Evolutionary conservation across 768 basidiomycete species (phyloP).

Genomic region (Krasilnikovozyma curviuscula): DNA sequence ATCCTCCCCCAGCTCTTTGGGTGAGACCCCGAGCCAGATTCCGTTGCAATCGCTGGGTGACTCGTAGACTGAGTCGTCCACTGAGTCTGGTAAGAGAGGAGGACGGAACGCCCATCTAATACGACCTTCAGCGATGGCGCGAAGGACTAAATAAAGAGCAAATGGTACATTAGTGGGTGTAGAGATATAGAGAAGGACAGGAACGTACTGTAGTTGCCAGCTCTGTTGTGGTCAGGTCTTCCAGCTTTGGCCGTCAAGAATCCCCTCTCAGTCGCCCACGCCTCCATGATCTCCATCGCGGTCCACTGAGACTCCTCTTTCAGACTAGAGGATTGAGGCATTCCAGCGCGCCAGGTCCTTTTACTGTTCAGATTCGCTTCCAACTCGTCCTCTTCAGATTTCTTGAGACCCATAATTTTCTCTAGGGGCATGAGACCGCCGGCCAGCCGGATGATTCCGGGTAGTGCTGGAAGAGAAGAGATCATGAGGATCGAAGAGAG

Average conservation of each 20-base stretch:
- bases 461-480: conserved; percentile 49
- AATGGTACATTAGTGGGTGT: background rate
- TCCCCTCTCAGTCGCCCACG: conserved; percentile 55
- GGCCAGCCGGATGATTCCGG: conserved; percentile 47
- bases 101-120: conserved; percentile 62
- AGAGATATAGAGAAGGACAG: background rate
- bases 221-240: conserved; percentile 66
- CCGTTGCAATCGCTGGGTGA: background rate
- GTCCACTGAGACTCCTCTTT: conserved; percentile 43
- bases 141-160: conserved; percentile 38
- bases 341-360: conserved; percentile 53
- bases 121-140: conserved; percentile 60
- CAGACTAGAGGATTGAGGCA: conserved; percentile 11
- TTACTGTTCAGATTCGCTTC: conserved; percentile 36
- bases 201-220: conserved; percentile 67
- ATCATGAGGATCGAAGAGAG: conserved; percentile 56
- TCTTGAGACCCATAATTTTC: conserved; percentile 38
- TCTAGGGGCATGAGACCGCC: conserved; percentile 59
- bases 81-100: conserved; percentile 36
- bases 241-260: conserved; percentile 85
- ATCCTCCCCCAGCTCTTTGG: background rate
- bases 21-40: conserved; percentile 8
- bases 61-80: background rate
- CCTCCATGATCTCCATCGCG: conserved; percentile 61
- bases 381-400: conserved; percentile 13